phyloP scores from a whole-genome alignment of 75 land plant genomes.

The Sequoia sempervirens region DNA sequence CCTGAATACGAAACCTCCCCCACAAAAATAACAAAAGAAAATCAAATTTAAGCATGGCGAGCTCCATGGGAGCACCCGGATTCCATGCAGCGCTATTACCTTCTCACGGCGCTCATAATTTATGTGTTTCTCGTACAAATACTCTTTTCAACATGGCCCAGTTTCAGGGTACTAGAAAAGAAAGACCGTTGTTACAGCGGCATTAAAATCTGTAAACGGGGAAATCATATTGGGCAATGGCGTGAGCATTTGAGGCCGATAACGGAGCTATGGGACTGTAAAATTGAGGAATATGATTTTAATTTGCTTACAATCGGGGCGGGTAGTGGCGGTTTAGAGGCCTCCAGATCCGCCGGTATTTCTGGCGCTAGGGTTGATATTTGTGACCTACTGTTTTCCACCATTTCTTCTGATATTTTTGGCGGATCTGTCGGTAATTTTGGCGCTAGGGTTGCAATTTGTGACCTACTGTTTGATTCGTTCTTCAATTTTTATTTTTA shows the following conservation, averaged over 20 bases:
- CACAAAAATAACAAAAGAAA: background rate
- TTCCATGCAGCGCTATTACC: background rate
- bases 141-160: background rate
- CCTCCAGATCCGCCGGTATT: slow-evolving; percentile 88
- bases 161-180: background rate
- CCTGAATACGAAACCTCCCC: background rate
- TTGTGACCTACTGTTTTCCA: slow-evolving; percentile 89
- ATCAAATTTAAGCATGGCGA: background rate
- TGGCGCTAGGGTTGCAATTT: too few species aligned
- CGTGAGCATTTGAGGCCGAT: slow-evolving; percentile 8
- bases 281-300: slow-evolving; percentile 53
- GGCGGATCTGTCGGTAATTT: slow-evolving; percentile 37
- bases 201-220: background rate
- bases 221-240: background rate
- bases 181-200: background rate
- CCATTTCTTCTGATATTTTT: slow-evolving; percentile 77
- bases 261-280: slow-evolving; percentile 13
- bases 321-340: slow-evolving; percentile 94
- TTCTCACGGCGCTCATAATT: background rate
- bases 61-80: slow-evolving; percentile 9
- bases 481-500: too few species aligned
- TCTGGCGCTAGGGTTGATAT: slow-evolving; percentile 86
- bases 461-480: too few species aligned
- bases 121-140: background rate
- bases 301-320: slow-evolving; percentile 95